Base-by-base conservation (phyloP, 805 yeast species). In the Sungouiozyma intestinalis region DNA sequence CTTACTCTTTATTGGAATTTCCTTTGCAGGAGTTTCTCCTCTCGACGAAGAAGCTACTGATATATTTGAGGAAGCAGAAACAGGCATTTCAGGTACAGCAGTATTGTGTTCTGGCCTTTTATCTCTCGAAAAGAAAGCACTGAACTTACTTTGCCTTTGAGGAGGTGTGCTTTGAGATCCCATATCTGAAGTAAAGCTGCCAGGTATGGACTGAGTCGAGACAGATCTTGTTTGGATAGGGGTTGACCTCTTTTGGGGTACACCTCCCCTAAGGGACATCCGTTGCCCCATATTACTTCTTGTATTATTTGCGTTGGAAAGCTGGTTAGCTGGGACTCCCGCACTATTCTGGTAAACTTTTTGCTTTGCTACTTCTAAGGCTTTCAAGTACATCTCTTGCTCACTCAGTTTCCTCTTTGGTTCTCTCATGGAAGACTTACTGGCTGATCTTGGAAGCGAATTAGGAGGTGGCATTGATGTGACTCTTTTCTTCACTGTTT, bases 321-420 rank as follows among this genome's bases (percentile, higher is more conserved):
- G 18, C 6, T 34, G 29, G 15, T 35, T 29, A 31, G 19, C 21
- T 11, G 33, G 17, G 9, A 33, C 31, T 9, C 32, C 36, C 7
- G 16, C 16, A 18, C n/a, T 17, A n/a, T 39, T 39, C n/a, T 46
- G 16, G 51, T 76, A 76, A 1, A 78, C 82, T 44, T 67, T 75
- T 45, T 66, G 68, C 55, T 69, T 63, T 0, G 85, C 84, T 13
- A 73, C 71, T 47, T 71, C 72, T 46, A 71, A 64, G 0, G 84
- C 84, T 48, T 63, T 63, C 16, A 66, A 67, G 49, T 77, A 78
- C 66, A 76, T 64, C 47, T 77, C 80, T 34, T 68, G 73, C 18
- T 58, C 57, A 3, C 58, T 51, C 15, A 55, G 33, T 6, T 44
- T 40, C 39, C 45, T 45, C 41, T 40, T 45, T 18, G 31, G 43